Percentiles rank a stretch among this genome's conserved stretches.
Evolutionary conservation across 148 eudicot genomes (phyloP).

Genomic region (Heliosperma pusillum): DNA sequence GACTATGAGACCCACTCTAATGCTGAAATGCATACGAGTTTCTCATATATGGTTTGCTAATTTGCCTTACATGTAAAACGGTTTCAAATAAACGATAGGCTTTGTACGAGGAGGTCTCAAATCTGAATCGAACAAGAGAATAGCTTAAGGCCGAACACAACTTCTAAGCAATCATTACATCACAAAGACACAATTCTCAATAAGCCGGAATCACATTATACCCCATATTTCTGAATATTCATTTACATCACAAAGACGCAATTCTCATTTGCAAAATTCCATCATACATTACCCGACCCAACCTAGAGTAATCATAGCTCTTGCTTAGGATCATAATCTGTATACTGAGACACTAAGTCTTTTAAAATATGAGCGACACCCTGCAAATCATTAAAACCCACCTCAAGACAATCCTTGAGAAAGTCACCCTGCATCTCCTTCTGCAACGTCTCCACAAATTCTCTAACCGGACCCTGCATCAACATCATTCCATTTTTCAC

Average conservation of each 20-base stretch:
- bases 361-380: conserved; percentile 66
- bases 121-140: too few species aligned
- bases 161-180: too few species aligned
- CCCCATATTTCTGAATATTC: not conserved
- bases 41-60: too few species aligned
- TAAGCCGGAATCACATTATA: not conserved
- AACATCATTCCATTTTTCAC: not conserved
- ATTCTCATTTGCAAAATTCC: not conserved
- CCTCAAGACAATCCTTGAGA: conserved; percentile 77
- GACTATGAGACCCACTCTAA: too few species aligned
- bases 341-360: conserved; percentile 53
- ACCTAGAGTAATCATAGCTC: conserved; percentile 23
- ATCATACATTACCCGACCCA: not conserved
- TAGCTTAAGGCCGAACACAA: too few species aligned
- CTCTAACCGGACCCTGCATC: conserved; percentile 72
- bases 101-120: too few species aligned
- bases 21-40: too few species aligned
- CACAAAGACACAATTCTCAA: too few species aligned
- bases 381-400: conserved; percentile 64
- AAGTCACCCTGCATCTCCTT: conserved; percentile 64
- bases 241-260: not conserved
- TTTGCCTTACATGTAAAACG: too few species aligned
- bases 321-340: conserved; percentile 6
- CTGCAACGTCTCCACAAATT: conserved; percentile 60
- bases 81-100: too few species aligned